Base-by-base conservation (phyloP, 2,329 filamentous ascomycete genomes). In the Mycosphaerelloides madeirae region DNA sequence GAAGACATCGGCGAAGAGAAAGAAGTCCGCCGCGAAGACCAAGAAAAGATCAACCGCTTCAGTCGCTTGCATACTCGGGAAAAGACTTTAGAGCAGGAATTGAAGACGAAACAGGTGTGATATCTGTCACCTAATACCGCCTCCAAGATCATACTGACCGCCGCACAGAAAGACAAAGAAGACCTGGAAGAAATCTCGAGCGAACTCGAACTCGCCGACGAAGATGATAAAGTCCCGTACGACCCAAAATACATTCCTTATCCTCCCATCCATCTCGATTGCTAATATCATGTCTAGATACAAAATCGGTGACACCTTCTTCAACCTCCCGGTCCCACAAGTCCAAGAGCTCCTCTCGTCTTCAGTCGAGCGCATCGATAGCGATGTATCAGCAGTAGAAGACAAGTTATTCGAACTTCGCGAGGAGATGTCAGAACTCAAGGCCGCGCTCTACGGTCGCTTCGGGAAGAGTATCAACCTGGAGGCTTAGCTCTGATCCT, bases 11-110 rank as follows among this genome's bases (percentile, higher is more conserved):
- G 80, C 50, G 85, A 93, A 55, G 93, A 98, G 65, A 84, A 89
- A 59, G 87, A 96, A 68, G 93, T 98, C 47, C 86, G 93, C 49
- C 85, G 90, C 62, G 90, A 97, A 67, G 93, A 98, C 66, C 93
- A 98, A 69, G 90, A 97, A 72, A 95, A 93, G 72, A 98, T 98
- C 80, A 98, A 98, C 72, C 84, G 83, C 54, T 98, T 98, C 76
- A 96, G 90, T 68, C 83, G 89, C 34, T 75, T 98, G 52, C 93
- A 98, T 67, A 88, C 94, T 65, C 84, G 87, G 40, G 86, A 95
- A 65, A 76, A 85, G 28, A 68, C 76, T 3, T 67, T 97, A 3
- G 83, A 94, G 63, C 89, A 94, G 37, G 82, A 93, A 58, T 70
- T 97, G 54, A 84, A 85, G 63, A 66, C 70, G 5, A 96, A 95